Evolutionary conservation across 306 rosid species (phyloP), one percentile per base, ranked within the genome.

Genomic region (Psophocarpus tetragonolobus): DNA sequence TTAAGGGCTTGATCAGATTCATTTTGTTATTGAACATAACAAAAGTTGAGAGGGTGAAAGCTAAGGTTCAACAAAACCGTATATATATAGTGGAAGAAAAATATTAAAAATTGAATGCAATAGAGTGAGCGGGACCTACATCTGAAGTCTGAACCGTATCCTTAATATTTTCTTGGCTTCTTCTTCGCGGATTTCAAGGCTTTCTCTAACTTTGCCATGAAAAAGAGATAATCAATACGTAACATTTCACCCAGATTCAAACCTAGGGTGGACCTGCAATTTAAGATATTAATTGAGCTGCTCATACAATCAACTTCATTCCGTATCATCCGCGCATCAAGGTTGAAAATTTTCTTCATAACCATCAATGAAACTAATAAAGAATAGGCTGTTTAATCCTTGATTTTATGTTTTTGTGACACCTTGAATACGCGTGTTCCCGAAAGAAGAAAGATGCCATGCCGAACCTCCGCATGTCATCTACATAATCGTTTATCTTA

Each of bases 11-110:
- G 20, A 38, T 8, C 13, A 74, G 4, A 26, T 53, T 74, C 84
- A 83, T 83, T 8, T 69, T 62, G 2, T 30, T 15, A 27, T 8
- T 29, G 20, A 69, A 56, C 47, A 41, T 39, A 39, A 69, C 48
- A 51, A 73, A 0, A 10, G 15, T 72, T 75, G 69, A 79, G 77
- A 63, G 4, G 69, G 65, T 80, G 84, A 65, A 73, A 13, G 29
- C 0, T 2, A 32, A 56, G 13, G 56, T 12, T 23, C 26, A 8
- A 32, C 27, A 24, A 56, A 6, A 24, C 21, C 42, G n/a, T 64
- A 17, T 44, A 73, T 81, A 15, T 74, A 74, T 74, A 74, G 64
- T 21, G 57, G 8, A 2, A 4, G 8, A 21, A 62, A 17, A 62
- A 17, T 30, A 47, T 64, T 41, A 8, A 15, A 73, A 2, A 13